Evolutionary conservation across 1,139 yeast species (phyloP).

Genomic region (Blastobotrys raffinosifermentans): DNA sequence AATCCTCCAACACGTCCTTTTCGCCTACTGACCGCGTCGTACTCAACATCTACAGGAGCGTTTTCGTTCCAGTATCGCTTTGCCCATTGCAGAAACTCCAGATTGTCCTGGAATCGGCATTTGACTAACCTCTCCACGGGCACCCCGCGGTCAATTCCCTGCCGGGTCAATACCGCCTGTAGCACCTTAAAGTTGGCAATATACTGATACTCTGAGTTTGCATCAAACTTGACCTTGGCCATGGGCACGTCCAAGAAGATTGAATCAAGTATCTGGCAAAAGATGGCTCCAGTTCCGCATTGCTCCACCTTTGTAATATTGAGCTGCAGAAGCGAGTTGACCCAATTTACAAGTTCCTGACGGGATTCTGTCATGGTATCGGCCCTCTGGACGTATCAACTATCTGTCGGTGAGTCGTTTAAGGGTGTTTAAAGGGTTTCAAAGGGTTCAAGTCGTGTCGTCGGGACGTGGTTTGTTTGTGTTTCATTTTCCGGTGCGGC

Average conservation of each 20-base stretch:
- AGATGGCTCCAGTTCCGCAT: conserved; percentile 93
- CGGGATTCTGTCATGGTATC: conserved; percentile 76
- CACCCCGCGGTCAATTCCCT: conserved; percentile 64
- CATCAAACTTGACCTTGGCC: conserved; percentile 65
- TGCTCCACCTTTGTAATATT: conserved; percentile 78
- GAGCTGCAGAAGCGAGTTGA: conserved; percentile 62
- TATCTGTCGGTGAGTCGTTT: no score
- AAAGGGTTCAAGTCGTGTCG: no score
- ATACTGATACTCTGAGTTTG: conserved; percentile 69
- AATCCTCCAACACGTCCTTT: conserved; percentile 27
- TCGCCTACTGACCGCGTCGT: conserved; percentile 61
- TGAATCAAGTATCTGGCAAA: conserved; percentile 86
- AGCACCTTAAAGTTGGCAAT: conserved; percentile 77
- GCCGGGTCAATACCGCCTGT: conserved; percentile 69
- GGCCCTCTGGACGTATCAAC: no score
- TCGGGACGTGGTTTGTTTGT: no score
- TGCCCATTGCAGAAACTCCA: conserved; percentile 92
- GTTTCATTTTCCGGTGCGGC: no score
- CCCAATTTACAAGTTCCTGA: conserved; percentile 79
- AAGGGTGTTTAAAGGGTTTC: no score
- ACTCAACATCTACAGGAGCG: conserved; percentile 58
- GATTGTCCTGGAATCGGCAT: conserved; percentile 88
- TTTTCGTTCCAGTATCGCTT: conserved; percentile 75
- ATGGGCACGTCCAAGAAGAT: conserved; percentile 78
- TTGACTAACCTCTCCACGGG: conserved; percentile 79